phyloP scores from a whole-genome alignment of 345 rosid species.

The Erucastrum elatum region DNA sequence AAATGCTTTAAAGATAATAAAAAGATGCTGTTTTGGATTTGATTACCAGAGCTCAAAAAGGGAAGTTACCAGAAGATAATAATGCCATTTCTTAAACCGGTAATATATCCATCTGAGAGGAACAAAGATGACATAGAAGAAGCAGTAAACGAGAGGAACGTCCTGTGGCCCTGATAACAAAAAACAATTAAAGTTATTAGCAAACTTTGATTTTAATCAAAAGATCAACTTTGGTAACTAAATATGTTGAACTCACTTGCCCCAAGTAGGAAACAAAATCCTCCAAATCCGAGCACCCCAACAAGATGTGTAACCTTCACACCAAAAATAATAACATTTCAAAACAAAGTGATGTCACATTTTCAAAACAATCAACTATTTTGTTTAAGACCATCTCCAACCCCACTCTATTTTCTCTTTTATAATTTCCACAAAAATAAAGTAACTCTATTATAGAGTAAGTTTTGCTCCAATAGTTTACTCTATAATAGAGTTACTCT shows the following conservation, averaged over 20 bases:
- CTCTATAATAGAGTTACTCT: too few species aligned
- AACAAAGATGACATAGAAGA: constrained; percentile 78
- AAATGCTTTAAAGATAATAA: neutral
- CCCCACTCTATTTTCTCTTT: too few species aligned
- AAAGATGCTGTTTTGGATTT: neutral
- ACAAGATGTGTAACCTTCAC: constrained; percentile 78
- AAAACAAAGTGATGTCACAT: constrained; percentile 9
- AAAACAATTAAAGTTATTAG: constrained; percentile 10
- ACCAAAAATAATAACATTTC: constrained; percentile 12
- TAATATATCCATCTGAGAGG: constrained; percentile 98
- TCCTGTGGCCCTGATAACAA: constrained; percentile 77
- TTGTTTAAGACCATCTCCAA: too few species aligned
- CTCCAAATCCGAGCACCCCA: constrained; percentile 94
- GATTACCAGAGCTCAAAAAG: neutral
- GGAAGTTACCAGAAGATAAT: constrained; percentile 82
- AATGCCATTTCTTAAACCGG: constrained; percentile 96
- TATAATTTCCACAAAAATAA: too few species aligned
- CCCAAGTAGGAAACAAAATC: constrained; percentile 87
- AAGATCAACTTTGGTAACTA: constrained; percentile 14
- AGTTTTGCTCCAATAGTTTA: too few species aligned
- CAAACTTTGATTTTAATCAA: neutral
- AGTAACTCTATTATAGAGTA: too few species aligned
- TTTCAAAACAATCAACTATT: neutral
- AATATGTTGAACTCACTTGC: constrained; percentile 61
- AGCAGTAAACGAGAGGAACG: constrained; percentile 76